These are phyloP conservation scores for Diaporthe ampelina DNA, from an alignment of 2,329 filamentous ascomycete genomes.

Conservation along the genomic window DNA sequence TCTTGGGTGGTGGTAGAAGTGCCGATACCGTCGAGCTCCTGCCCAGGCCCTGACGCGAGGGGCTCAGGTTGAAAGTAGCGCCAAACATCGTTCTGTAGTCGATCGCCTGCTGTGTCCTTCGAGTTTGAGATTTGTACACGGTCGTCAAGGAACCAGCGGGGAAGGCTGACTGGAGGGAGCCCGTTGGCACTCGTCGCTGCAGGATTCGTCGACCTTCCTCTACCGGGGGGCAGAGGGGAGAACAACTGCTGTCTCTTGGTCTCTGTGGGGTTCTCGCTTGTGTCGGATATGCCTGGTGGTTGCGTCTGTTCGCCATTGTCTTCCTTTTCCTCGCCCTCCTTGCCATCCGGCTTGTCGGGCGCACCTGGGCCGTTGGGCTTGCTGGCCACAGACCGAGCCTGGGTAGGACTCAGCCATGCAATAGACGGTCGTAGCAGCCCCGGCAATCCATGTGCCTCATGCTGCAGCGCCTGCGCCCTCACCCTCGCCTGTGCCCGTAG, in stretches of 20 bases:
- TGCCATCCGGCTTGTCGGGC: slow-evolving; percentile 37
- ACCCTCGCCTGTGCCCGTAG: slow-evolving; percentile 31
- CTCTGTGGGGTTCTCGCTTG: slow-evolving; percentile 33
- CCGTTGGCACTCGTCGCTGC: slow-evolving; percentile 21
- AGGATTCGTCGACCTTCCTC: slow-evolving; percentile 27
- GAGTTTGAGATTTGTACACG: slow-evolving; percentile 60
- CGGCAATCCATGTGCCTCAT: background rate
- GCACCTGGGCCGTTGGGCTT: slow-evolving; percentile 32
- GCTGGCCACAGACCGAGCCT: slow-evolving; percentile 34
- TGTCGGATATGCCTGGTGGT: slow-evolving; percentile 33
- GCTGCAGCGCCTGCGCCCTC: slow-evolving; percentile 16
- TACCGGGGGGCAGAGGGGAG: slow-evolving; percentile 18
- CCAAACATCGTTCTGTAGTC: slow-evolving; percentile 38
- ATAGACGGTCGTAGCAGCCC: background rate
- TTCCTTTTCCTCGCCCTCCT: slow-evolving; percentile 34
- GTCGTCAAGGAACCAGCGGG: slow-evolving; percentile 67
- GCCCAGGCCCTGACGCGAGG: slow-evolving; percentile 20
- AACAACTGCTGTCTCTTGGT: slow-evolving; percentile 36
- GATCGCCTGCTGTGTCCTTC: slow-evolving; percentile 43
- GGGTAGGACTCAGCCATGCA: background rate
- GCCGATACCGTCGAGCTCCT: slow-evolving; percentile 35
- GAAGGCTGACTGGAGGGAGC: slow-evolving; percentile 67
- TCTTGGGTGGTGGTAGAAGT: slow-evolving; percentile 34
- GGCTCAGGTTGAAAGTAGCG: slow-evolving; percentile 6
- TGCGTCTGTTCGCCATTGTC: slow-evolving; percentile 38